These are phyloP conservation scores for Trichoderma simmonsii DNA, from an alignment of 2,329 filamentous ascomycete genomes.

Conservation along the genomic window DNA sequence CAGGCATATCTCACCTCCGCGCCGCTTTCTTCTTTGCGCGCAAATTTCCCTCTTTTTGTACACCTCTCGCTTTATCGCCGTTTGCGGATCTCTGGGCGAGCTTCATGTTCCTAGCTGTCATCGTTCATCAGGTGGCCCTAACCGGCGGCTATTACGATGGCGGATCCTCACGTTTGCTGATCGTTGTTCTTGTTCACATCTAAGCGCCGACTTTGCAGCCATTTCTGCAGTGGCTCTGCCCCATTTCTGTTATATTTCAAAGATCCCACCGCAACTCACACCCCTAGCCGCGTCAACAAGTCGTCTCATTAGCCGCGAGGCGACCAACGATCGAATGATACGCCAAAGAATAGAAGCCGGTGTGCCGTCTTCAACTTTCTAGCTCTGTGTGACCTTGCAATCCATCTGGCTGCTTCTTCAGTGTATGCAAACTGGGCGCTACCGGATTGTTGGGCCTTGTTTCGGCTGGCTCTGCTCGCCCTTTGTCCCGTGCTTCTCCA, in stretches of 20 bases:
- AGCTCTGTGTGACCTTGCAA: background rate
- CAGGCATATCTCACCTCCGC: background rate
- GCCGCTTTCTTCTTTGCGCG: background rate
- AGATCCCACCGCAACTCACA: background rate
- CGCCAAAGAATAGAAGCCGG: background rate
- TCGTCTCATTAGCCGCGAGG: slow-evolving; percentile 13
- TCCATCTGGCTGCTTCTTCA: background rate
- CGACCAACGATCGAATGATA: background rate
- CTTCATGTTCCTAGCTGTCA: background rate
- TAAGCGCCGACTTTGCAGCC: slow-evolving; percentile 27
- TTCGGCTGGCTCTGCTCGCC: background rate
- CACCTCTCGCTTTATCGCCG: background rate
- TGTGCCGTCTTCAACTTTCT: background rate
- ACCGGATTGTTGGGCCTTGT: slow-evolving; percentile 30
- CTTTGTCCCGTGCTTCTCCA: background rate
- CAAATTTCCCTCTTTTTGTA: background rate
- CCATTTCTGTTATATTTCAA: slow-evolving; percentile 9
- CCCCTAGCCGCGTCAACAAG: slow-evolving; percentile 24
- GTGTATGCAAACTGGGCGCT: slow-evolving; percentile 30
- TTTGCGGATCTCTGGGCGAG: background rate
- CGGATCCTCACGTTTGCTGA: slow-evolving; percentile 1
- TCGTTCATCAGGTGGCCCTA: background rate
- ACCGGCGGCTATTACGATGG: background rate
- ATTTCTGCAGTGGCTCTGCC: background rate
- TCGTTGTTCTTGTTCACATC: slow-evolving; percentile 21